Evolutionary conservation across 2,329 filamentous ascomycete species (phyloP).

Genomic region (Xylariaceae sp.): DNA sequence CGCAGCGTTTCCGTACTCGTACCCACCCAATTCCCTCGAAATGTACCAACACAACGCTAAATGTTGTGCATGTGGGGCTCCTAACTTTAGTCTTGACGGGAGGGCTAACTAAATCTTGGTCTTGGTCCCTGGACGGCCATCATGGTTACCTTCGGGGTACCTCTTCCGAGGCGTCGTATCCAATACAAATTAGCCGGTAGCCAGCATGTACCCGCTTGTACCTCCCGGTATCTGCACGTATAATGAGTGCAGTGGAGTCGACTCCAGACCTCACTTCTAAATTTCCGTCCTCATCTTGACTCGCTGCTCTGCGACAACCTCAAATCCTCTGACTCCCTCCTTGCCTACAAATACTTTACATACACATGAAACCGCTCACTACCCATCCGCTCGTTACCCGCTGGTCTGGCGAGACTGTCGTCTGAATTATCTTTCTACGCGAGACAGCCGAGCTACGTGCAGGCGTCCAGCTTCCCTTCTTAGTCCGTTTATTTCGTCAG

Average conservation of each 20-base stretch:
- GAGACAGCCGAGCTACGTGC: constrained; percentile 3
- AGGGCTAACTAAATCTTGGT: background rate
- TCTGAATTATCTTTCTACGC: background rate
- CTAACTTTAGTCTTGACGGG: background rate
- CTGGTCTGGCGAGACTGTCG: background rate
- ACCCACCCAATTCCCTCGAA: background rate
- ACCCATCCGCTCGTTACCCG: background rate
- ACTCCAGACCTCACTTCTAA: background rate
- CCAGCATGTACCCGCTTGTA: background rate
- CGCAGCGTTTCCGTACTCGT: background rate
- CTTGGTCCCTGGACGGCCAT: background rate
- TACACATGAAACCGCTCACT: constrained; percentile 3
- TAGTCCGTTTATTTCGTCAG: constrained; percentile 2
- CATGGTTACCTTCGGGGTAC: background rate
- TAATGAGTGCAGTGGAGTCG: background rate
- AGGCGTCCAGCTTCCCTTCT: constrained; percentile 3
- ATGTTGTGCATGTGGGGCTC: background rate
- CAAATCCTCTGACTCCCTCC: background rate
- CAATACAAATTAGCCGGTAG: background rate
- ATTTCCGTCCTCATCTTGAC: background rate
- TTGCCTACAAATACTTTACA: background rate
- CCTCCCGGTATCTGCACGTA: background rate
- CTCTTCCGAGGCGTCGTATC: background rate
- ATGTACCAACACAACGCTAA: background rate
- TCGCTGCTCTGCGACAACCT: background rate